Evolutionary conservation across 2,329 filamentous ascomycete species (phyloP).

Genomic region (Graphium sp.): DNA sequence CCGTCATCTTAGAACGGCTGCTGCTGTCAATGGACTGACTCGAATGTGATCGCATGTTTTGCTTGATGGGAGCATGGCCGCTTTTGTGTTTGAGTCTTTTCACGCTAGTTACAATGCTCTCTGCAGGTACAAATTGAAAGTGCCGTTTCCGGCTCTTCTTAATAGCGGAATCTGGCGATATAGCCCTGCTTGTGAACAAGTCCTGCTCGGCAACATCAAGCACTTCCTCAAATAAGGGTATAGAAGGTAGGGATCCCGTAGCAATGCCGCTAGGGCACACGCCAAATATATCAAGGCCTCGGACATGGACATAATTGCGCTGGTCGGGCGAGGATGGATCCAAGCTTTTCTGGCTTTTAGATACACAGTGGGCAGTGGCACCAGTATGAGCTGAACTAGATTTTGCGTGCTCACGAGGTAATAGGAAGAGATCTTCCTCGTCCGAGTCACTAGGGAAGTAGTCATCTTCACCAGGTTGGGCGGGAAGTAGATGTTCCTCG

Average conservation of each 20-base stretch:
- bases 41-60: too few relatives aligned
- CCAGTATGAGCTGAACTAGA: constrained; percentile 2
- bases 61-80: too few relatives aligned
- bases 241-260: constrained; percentile 15
- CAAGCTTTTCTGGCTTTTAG: too few relatives aligned
- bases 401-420: constrained; percentile 1
- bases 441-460: constrained; percentile 34
- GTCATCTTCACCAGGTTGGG: constrained; percentile 28
- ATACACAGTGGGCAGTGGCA: neutral
- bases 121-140: constrained; percentile 1
- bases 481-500: constrained; percentile 35
- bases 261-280: constrained; percentile 24
- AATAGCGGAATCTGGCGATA: constrained; percentile 16
- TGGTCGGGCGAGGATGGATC: neutral
- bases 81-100: too few relatives aligned
- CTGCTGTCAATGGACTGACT: too few relatives aligned
- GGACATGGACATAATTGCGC: neutral
- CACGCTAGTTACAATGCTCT: too few relatives aligned
- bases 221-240: constrained; percentile 20
- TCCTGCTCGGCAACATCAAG: constrained; percentile 21
- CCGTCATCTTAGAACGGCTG: too few relatives aligned
- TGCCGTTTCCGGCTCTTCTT: constrained; percentile 4
- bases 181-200: constrained; percentile 12
- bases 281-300: constrained; percentile 11
- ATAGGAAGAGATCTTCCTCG: constrained; percentile 22